Evolutionary conservation across 495 filamentous ascomycete species (phyloP), one percentile per base, ranked within the genome.

Genomic region (Penicillium ochrochloron): DNA sequence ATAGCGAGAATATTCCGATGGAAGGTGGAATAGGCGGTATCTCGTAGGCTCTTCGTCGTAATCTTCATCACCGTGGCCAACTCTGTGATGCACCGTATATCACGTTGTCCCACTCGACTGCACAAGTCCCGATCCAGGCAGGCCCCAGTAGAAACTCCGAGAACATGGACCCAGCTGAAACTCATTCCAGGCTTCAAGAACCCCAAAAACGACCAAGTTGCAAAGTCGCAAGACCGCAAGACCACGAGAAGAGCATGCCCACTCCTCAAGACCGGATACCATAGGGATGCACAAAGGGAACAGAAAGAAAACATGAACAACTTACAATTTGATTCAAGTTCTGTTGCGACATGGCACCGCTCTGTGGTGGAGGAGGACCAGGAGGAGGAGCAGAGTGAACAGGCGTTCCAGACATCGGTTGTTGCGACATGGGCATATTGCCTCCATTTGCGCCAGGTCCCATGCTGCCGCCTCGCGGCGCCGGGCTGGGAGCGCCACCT

Each of bases 301-400:
- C 5, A n/a, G 53, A 56, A 23, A 23, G 12, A 56, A 29, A n/a
- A 37, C 21, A 37, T 9, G n/a, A 2, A 21, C 11, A 57, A 83
- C 91, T 83, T 84, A 97, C 94, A 73, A 99, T 99, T 67, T 96
- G 92, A 65, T 99, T 99, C 9, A 99, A 75, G 71, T 97, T 96
- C 66, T 96, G 93, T 46, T 92, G 90, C 4, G 91, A 91, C 83
- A 80, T 86, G 67, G 68, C 84, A 63, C 76, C 84, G 65, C 69
- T 75, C 51, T 65, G 82, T 51, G 77, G 78, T 44, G 70, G 77
- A n/a, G 65, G 76, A 15, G 76, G 76, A 9, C 78, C 79, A 35
- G 75, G 70, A n/a, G 77, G 72, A 31, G 77, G 73, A 33, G 76
- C 66, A 23, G 66, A 70, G 37, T 78, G 73, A 31, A 77, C 73